Evolutionary conservation across 257 asterid genomes (phyloP), one percentile per base, ranked within the genome.

Genomic region (Capsicum baccatum): DNA sequence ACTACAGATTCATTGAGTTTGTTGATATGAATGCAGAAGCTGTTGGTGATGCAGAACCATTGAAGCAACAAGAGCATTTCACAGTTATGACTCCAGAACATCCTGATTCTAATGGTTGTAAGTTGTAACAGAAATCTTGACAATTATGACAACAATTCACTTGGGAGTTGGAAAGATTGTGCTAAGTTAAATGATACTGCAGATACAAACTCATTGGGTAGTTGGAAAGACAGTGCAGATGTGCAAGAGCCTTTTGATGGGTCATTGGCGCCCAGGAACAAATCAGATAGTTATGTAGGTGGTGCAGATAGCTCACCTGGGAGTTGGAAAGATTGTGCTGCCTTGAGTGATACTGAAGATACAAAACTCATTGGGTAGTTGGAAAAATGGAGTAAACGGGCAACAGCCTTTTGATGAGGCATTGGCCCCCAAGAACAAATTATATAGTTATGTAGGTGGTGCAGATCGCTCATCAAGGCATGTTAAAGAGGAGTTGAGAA

Each of bases 191-290:
- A 85, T 83, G 95, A 92, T 84, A 87, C 68, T 79, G 88, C 83
- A n/a, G 99, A 91, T 84, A 85, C 93, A 37, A 87, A 92, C 86
- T 92, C 96, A 33, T 64, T 91, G 89, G 94, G 96, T 5, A 89
- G 94, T 86, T 91, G 95, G 95, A 91, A 92, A 83, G 97, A 92
- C 59, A 91, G 88, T 68, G 87, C 85, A 12, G 91, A 90, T 68
- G 89, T 63, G 81, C 83, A 86, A 3, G 92, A 89, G 55, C 88
- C 79, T 35, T 70, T 81, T 82, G 66, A 67, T 17, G 94, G 84
- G 16, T 66, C 79, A 21, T 86, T 86, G 37, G 1, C 1, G 6
- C 14, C 35, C 42, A 44, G 83, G 68, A 57, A 16, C 9, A 57
- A 59, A 21, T 6, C 83, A 6, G 47, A 3, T 26, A 58, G 71